phyloP scores from a whole-genome alignment of 2,329 filamentous ascomycete species.

The Zasmidium citrigriseum region DNA sequence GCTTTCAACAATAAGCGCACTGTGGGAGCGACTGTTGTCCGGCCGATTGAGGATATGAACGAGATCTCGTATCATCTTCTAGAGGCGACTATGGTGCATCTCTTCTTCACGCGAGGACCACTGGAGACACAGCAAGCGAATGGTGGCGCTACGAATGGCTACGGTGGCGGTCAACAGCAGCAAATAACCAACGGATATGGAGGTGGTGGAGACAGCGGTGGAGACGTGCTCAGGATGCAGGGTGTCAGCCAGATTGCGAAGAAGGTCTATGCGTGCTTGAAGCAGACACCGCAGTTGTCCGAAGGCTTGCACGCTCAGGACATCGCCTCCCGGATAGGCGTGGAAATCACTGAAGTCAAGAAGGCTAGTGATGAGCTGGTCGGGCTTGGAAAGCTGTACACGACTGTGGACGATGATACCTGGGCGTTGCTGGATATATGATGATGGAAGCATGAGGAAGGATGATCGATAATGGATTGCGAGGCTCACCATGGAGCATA shows the following conservation, averaged over 20 bases:
- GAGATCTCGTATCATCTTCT: constrained; percentile 92
- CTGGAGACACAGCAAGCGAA: constrained; percentile 45
- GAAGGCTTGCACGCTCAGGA: constrained; percentile 82
- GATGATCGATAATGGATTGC: background rate
- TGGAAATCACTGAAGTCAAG: constrained; percentile 71
- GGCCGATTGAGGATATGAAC: constrained; percentile 80
- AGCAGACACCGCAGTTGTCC: constrained; percentile 67
- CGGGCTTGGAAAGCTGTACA: constrained; percentile 74
- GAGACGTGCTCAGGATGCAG: constrained; percentile 23
- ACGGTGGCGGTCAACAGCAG: constrained; percentile 36
- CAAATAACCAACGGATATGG: constrained; percentile 10
- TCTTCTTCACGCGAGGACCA: constrained; percentile 76
- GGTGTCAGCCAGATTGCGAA: constrained; percentile 55
- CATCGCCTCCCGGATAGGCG: constrained; percentile 65
- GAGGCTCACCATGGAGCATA: too few species aligned
- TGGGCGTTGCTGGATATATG: constrained; percentile 80
- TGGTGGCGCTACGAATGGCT: constrained; percentile 29
- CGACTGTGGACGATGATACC: constrained; percentile 89
- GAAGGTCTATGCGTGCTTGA: constrained; percentile 71
- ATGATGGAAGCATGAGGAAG: background rate
- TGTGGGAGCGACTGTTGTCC: constrained; percentile 77
- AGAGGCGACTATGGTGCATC: constrained; percentile 84
- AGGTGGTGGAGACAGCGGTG: constrained; percentile 35
- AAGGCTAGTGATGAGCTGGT: constrained; percentile 81
- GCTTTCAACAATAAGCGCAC: constrained; percentile 81